Evolutionary conservation across 208 protist genomes (phyloP).

Genomic region (Leishmania turanica): DNA sequence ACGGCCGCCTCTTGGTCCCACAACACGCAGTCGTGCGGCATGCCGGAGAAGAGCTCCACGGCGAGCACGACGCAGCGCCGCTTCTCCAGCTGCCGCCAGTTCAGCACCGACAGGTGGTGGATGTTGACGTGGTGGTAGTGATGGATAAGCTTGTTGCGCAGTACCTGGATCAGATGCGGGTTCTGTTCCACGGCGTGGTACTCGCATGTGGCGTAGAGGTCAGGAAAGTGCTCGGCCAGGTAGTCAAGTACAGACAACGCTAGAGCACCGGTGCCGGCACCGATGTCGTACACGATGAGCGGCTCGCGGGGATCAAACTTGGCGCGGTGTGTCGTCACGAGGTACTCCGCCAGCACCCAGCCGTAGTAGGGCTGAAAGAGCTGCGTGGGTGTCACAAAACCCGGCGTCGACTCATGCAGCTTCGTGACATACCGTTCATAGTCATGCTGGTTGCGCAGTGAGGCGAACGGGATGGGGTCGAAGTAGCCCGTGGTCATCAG

Average conservation of each 20-base stretch:
- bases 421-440: slow-evolving; percentile 77
- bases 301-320: slow-evolving; percentile 89
- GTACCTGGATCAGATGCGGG: slow-evolving; percentile 64
- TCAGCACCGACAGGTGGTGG: slow-evolving; percentile 79
- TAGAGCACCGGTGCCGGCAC: slow-evolving; percentile 83
- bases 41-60: slow-evolving; percentile 78
- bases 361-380: slow-evolving; percentile 90
- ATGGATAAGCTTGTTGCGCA: slow-evolving; percentile 71
- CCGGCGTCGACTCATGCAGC: slow-evolving; percentile 76
- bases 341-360: slow-evolving; percentile 86
- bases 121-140: slow-evolving; percentile 85
- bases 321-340: slow-evolving; percentile 72
- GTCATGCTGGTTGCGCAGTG: slow-evolving; percentile 82
- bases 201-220: slow-evolving; percentile 74
- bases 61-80: slow-evolving; percentile 79
- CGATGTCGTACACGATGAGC: slow-evolving; percentile 89
- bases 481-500: slow-evolving; percentile 89
- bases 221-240: slow-evolving; percentile 84
- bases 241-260: slow-evolving; percentile 80
- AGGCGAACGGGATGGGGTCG: slow-evolving; percentile 80
- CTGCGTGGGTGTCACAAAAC: slow-evolving; percentile 82
- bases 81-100: slow-evolving; percentile 78
- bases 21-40: slow-evolving; percentile 87
- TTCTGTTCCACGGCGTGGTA: slow-evolving; percentile 90
- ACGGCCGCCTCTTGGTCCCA: slow-evolving; percentile 74